Evolutionary conservation across 2,329 filamentous ascomycete species (phyloP).

Genomic region (Xylariales sp.): DNA sequence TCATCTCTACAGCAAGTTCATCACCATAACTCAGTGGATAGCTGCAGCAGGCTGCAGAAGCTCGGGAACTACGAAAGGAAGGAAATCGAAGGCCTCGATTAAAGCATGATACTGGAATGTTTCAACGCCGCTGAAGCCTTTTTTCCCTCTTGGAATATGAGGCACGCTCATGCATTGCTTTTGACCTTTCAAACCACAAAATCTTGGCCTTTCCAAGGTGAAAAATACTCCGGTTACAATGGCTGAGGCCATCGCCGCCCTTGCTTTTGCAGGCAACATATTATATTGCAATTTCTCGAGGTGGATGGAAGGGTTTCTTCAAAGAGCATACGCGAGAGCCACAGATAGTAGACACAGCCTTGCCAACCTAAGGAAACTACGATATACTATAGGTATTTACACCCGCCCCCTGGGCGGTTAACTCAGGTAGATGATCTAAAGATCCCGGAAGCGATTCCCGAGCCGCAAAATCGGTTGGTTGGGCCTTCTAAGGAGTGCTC

Average conservation of each 20-base stretch:
- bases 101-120: too few relatives aligned
- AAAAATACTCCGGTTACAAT: neutral
- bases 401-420: neutral
- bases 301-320: neutral
- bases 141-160: neutral
- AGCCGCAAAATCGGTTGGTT: neutral
- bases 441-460: neutral
- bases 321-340: neutral
- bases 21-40: too few relatives aligned
- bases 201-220: neutral
- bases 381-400: neutral
- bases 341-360: neutral
- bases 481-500: neutral
- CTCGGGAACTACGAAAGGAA: too few relatives aligned
- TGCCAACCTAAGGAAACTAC: neutral
- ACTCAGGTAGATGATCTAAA: neutral
- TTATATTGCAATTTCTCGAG: neutral
- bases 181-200: neutral
- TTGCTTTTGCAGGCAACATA: neutral
- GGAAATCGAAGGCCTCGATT: too few relatives aligned
- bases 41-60: too few relatives aligned
- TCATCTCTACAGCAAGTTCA: too few relatives aligned
- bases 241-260: neutral
- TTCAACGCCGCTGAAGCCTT: neutral
- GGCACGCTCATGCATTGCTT: neutral